Base-by-base conservation (phyloP, 2,329 filamentous ascomycete genomes). In the Claviceps capensis region DNA sequence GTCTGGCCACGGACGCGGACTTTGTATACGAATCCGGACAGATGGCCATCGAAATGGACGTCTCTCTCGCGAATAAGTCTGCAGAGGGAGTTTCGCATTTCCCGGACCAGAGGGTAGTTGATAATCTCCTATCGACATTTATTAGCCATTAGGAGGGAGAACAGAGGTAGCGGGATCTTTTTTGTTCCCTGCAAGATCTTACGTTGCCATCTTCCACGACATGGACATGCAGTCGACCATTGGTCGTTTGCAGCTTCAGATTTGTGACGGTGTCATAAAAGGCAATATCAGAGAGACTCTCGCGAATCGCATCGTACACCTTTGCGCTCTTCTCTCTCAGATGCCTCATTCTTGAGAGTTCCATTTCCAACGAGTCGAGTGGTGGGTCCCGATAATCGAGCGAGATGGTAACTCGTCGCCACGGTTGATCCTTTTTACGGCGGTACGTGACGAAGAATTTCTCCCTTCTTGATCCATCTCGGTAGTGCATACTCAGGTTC, bases 381-480 rank as follows among this genome's bases (percentile, higher is more conserved):
- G 85, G 82, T 4, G 88, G 85, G 62, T 85, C 74, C 54, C 89
- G 83, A 67, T 97, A 98, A 69, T 98, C 93, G 60, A 94, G 81
- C 1, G 93, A 96, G 34, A 98, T 82, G 2, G 93, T 97, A 49
- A 98, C 85, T 48, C 91, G 79, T 52, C 88, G 81, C 87, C 90
- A 95, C 55, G 81, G 73, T 56, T 80, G 85, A 4, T 87, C 82
- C 47, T 79, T 78, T 65, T 95, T 85, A 47, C 89, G 87, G 47
- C 89, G 87, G 65, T 87, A 98, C 0, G 93, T 97, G 56, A 98
- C 83, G 66, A 97, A 98, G 72, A 97, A 97, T 67, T 98, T 98
- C 67, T 98, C 93, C 44, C 91, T 80, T 60, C 87, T 86, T 13
- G 90, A 94, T 61, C 85, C 84, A 69, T 98, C 93, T 54, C 90